Percentiles rank a stretch among this genome's conserved stretches.
Evolutionary conservation across 78 protist genomes (phyloP).

Genomic region (Cavenderia fasciculata): DNA sequence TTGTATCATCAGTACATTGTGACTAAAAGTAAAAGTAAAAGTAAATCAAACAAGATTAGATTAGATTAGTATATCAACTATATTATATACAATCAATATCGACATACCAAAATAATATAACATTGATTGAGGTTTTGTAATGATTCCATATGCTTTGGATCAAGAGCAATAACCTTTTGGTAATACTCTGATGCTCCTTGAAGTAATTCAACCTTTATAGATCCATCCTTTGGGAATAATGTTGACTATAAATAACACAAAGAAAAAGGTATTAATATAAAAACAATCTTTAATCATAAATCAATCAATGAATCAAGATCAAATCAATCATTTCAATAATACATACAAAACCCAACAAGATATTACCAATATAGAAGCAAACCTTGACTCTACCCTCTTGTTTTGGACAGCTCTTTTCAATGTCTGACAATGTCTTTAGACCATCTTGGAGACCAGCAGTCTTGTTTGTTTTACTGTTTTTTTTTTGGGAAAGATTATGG

Average conservation of each 20-base stretch:
- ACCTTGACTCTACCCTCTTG: neutral
- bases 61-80: too few relatives aligned
- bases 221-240: neutral
- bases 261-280: neutral
- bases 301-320: neutral
- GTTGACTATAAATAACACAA: neutral
- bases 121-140: neutral
- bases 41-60: neutral
- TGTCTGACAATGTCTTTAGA: neutral
- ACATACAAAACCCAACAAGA: neutral
- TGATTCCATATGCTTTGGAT: neutral
- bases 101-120: slow-evolving; percentile 7
- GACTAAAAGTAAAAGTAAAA: neutral
- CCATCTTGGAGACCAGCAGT: neutral
- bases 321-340: too few relatives aligned
- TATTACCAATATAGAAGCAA: neutral
- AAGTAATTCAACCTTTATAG: neutral
- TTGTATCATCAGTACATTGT: neutral
- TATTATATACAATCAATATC: too few relatives aligned
- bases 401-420: neutral
- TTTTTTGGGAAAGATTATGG: too few relatives aligned
- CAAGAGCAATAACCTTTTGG: neutral
- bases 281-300: neutral
- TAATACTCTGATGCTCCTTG: neutral
- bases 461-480: neutral